Evolutionary conservation across 2,329 filamentous ascomycete genomes (phyloP).

Genomic region (Cadophora luteo-olivacea): DNA sequence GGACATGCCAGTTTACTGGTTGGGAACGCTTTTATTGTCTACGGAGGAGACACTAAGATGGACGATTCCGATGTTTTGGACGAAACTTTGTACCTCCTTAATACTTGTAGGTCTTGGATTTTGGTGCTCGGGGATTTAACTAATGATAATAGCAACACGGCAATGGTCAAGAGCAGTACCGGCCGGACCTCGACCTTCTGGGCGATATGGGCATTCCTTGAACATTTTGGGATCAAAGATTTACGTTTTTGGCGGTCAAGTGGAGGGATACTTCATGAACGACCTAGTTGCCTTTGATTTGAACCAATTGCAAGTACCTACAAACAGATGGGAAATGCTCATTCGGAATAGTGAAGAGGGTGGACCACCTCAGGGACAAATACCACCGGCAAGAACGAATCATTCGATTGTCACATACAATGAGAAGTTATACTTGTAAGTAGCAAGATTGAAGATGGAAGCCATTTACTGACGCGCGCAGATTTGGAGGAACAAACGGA

Average conservation of each 20-base stretch:
- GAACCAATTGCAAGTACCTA: constrained; percentile 89
- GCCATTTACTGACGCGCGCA: constrained; percentile 47
- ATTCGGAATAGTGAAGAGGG: constrained; percentile 74
- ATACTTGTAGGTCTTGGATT: constrained; percentile 78
- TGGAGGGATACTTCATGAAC: constrained; percentile 98
- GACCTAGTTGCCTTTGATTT: constrained; percentile 94
- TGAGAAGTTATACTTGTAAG: constrained; percentile 91
- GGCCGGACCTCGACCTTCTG: constrained; percentile 82
- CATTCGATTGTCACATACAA: constrained; percentile 91
- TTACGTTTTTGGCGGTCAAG: constrained; percentile 96
- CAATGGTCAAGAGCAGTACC: constrained; percentile 97
- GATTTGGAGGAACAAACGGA: constrained; percentile 97
- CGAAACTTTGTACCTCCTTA: constrained; percentile 93
- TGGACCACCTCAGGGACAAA: constrained; percentile 64
- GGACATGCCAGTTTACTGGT: constrained; percentile 93
- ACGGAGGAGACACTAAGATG: constrained; percentile 97
- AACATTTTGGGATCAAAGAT: constrained; percentile 98
- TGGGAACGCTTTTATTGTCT: constrained; percentile 98
- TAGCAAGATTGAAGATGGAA: constrained; percentile 33
- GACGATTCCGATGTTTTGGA: constrained; percentile 91
- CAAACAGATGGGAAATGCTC: constrained; percentile 95
- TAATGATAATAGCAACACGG: constrained; percentile 73
- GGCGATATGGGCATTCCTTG: constrained; percentile 93
- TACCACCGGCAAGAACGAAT: constrained; percentile 91
- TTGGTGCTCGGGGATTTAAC: constrained; percentile 9